These are phyloP conservation scores for Mrakia frigida DNA, from an alignment of 768 basidiomycete species.

Conservation along the genomic window DNA sequence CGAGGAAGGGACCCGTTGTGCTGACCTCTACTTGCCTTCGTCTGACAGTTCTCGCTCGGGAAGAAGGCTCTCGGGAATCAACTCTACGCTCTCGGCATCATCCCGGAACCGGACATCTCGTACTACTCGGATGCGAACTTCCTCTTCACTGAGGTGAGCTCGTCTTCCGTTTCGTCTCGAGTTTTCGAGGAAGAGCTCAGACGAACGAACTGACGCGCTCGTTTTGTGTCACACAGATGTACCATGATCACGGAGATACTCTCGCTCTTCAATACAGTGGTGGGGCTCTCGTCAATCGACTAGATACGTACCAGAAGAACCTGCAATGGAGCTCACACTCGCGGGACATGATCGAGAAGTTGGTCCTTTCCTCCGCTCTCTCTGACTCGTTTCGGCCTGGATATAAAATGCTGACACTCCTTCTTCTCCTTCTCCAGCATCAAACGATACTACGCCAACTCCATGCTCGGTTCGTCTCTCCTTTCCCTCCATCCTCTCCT, in stretches of 20 bases:
- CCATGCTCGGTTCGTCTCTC: conserved; percentile 61
- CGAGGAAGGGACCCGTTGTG: background rate
- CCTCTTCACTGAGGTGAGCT: conserved; percentile 70
- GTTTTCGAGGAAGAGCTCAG: too few species aligned
- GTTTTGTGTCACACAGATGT: conserved; percentile 55
- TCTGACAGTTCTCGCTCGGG: conserved; percentile 93
- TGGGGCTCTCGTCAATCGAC: conserved; percentile 88
- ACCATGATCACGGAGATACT: conserved; percentile 76
- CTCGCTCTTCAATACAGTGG: conserved; percentile 96
- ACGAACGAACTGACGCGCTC: background rate
- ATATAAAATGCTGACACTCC: background rate
- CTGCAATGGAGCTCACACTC: conserved; percentile 98
- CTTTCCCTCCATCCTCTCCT: background rate
- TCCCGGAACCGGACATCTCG: conserved; percentile 73
- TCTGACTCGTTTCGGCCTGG: conserved; percentile 57
- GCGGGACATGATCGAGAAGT: conserved; percentile 60
- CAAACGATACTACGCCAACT: conserved; percentile 89
- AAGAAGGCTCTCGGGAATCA: conserved; percentile 93
- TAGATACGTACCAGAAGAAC: conserved; percentile 91
- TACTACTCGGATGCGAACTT: conserved; percentile 94
- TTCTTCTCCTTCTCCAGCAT: conserved; percentile 54
- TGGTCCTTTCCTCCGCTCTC: background rate
- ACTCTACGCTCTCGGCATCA: conserved; percentile 85
- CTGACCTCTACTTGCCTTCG: conserved; percentile 38
- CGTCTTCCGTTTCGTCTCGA: background rate